Evolutionary conservation across 805 yeast genomes (phyloP).

Genomic region (Candida qinlingensis): DNA sequence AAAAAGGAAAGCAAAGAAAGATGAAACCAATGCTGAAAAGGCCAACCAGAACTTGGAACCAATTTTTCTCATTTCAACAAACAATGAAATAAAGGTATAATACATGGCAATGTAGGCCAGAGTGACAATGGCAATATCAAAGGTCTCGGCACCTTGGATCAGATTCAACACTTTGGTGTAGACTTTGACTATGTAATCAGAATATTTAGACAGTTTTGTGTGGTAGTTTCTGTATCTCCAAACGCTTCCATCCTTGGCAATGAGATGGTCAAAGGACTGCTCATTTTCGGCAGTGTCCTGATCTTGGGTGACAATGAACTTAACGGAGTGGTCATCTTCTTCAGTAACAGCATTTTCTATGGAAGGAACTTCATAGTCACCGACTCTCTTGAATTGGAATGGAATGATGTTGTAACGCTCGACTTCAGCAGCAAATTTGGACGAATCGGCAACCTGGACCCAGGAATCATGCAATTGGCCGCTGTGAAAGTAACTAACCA

Average conservation of each 20-base stretch:
- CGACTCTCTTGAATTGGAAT: slow-evolving; percentile 47
- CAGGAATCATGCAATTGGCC: slow-evolving; percentile 36
- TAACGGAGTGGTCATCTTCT: slow-evolving; percentile 37
- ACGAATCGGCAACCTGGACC: slow-evolving; percentile 40
- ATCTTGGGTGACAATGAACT: slow-evolving; percentile 32
- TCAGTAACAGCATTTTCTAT: slow-evolving; percentile 36
- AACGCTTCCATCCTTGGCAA: slow-evolving; percentile 37
- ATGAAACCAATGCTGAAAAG: slow-evolving; percentile 68
- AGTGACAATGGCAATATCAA: slow-evolving; percentile 75
- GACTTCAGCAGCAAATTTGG: slow-evolving; percentile 32
- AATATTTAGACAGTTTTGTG: slow-evolving; percentile 50
- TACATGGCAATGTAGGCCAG: slow-evolving; percentile 85
- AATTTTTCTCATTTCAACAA: slow-evolving; percentile 63
- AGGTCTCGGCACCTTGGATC: slow-evolving; percentile 71
- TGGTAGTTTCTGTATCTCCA: slow-evolving; percentile 58
- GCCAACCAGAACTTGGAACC: slow-evolving; percentile 91
- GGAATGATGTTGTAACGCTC: slow-evolving; percentile 49
- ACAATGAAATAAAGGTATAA: slow-evolving; percentile 71
- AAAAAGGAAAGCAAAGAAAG: slow-evolving; percentile 76
- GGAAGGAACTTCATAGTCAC: slow-evolving; percentile 36
- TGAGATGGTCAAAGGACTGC: slow-evolving; percentile 10
- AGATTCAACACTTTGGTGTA: slow-evolving; percentile 37
- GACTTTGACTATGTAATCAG: slow-evolving; percentile 42
- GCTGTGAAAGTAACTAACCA: slow-evolving; percentile 32
- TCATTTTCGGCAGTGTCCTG: slow-evolving; percentile 9